These are phyloP conservation scores for Globisporangium spiculum DNA, from an alignment of 352 stramenopile species.

Conservation along the genomic window DNA sequence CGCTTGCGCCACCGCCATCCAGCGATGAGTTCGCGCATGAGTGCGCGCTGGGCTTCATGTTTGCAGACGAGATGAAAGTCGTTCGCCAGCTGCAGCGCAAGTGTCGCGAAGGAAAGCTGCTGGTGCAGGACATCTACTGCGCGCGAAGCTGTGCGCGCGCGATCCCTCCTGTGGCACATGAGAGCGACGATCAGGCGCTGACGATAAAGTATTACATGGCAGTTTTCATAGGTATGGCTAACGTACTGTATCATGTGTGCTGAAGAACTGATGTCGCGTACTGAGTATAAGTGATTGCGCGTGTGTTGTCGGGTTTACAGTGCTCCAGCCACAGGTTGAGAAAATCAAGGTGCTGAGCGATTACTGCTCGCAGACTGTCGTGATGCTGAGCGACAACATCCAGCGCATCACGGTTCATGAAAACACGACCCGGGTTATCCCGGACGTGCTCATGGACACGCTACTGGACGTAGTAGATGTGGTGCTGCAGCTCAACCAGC, in stretches of 20 bases:
- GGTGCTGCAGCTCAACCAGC: conserved; percentile 57
- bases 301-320: conserved; percentile 19
- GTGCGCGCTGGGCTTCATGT: conserved; percentile 37
- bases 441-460: conserved; percentile 54
- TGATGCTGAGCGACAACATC: conserved; percentile 69
- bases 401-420: conserved; percentile 65
- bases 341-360: conserved; percentile 55
- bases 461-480: conserved; percentile 65
- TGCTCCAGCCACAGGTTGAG: conserved; percentile 58
- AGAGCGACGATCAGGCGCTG: conserved; percentile 23
- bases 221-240: conserved; percentile 40
- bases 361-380: conserved; percentile 51
- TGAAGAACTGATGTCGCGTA: background rate
- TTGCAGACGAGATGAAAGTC: conserved; percentile 65
- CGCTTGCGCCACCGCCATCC: conserved; percentile 21
- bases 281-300: background rate
- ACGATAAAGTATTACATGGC: conserved; percentile 40
- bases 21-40: conserved; percentile 52
- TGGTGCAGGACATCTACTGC: conserved; percentile 58
- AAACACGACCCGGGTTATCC: conserved; percentile 59
- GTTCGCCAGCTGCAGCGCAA: conserved; percentile 48
- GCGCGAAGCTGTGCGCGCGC: conserved; percentile 52
- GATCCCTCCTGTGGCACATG: conserved; percentile 31
- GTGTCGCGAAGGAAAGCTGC: conserved; percentile 23
- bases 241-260: background rate